These are phyloP conservation scores for Umbilicus rupestris DNA, from an alignment of 164 flowering plant genomes.

Conservation along the genomic window DNA sequence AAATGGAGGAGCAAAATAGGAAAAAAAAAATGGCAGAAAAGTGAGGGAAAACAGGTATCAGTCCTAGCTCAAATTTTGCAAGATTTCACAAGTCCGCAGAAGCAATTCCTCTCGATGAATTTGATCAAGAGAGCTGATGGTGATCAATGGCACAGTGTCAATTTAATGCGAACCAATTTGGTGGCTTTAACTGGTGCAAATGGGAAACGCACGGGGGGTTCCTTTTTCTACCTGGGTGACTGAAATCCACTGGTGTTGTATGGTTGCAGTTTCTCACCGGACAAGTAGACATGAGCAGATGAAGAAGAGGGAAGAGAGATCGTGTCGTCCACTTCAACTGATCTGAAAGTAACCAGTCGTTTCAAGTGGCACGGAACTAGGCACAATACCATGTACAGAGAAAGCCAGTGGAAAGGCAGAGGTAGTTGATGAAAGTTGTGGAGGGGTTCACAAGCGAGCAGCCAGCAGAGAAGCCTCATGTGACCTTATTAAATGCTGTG, in stretches of 20 bases:
- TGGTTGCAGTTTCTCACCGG: background rate
- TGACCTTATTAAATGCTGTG: background rate
- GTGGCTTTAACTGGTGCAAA: background rate
- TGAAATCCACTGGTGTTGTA: background rate
- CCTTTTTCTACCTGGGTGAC: background rate
- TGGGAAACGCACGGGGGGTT: background rate
- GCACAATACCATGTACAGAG: background rate
- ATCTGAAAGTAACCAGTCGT: background rate
- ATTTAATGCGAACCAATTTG: background rate
- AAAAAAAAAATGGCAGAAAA: too few species aligned
- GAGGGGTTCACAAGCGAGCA: background rate
- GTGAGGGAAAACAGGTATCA: too few species aligned
- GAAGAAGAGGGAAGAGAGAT: too few species aligned
- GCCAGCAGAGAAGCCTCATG: background rate
- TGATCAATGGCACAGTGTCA: background rate
- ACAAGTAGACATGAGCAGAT: background rate
- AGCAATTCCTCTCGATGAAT: background rate
- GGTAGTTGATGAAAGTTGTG: background rate
- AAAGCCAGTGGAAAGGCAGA: background rate
- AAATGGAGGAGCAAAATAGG: too few species aligned
- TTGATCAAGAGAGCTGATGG: background rate
- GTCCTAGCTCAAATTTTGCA: background rate
- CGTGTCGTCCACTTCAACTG: background rate
- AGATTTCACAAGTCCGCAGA: background rate
- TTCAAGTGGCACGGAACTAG: background rate